These are phyloP conservation scores for Boletus rubroflammeus DNA, from an alignment of 768 basidiomycete species.

Conservation along the genomic window DNA sequence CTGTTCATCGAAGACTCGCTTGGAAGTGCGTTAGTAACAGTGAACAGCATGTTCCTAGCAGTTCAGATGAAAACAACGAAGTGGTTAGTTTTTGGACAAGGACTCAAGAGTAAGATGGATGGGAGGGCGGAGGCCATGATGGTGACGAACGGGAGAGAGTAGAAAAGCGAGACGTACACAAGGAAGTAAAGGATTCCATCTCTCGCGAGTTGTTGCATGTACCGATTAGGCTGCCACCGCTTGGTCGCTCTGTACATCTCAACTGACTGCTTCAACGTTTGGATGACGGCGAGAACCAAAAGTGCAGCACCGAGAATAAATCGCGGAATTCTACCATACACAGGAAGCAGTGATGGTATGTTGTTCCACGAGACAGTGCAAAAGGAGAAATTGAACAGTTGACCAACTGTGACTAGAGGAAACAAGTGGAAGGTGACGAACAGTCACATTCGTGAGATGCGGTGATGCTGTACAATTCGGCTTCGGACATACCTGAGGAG, in stretches of 20 bases:
- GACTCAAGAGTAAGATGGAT: too few species aligned
- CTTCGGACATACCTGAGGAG: not conserved
- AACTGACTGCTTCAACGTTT: not conserved
- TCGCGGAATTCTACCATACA: not conserved
- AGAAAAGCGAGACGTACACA: not conserved
- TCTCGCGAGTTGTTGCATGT: not conserved
- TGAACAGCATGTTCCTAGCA: too few species aligned
- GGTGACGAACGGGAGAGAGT: not conserved
- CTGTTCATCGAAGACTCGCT: too few species aligned
- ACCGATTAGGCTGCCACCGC: constrained; percentile 7
- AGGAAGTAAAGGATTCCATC: constrained; percentile 14
- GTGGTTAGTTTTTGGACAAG: too few species aligned
- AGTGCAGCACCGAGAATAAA: not conserved
- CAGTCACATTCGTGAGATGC: not conserved
- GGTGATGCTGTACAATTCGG: not conserved
- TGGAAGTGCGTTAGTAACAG: too few species aligned
- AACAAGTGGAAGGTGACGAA: not conserved
- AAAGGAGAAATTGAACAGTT: not conserved
- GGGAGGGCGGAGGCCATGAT: too few species aligned
- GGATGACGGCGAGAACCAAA: not conserved
- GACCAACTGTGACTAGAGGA: not conserved
- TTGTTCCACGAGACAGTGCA: not conserved
- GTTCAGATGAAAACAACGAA: too few species aligned
- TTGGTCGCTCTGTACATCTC: constrained; percentile 2
- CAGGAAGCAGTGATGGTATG: not conserved